Conservation (phyloP, 2,329 filamentous ascomycete species). For the Colletotrichum sp. region DNA sequence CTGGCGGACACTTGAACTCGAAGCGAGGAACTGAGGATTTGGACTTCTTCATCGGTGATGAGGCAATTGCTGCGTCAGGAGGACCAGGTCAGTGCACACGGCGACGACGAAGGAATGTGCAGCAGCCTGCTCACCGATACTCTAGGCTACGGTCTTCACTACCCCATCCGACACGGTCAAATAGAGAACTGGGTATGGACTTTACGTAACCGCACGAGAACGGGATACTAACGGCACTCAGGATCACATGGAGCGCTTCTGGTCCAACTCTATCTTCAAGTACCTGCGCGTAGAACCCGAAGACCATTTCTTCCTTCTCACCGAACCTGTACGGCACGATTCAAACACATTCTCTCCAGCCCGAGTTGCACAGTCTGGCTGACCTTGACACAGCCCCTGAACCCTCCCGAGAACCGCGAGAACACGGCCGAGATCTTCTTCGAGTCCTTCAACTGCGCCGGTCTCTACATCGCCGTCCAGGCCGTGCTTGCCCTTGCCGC, state of each 20-base stretch:
- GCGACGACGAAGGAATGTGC: neutral
- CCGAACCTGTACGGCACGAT: conserved; percentile 77
- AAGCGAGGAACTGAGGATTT: conserved; percentile 98
- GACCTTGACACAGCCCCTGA: conserved; percentile 72
- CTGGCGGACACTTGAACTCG: conserved; percentile 79
- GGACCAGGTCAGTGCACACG: conserved; percentile 71
- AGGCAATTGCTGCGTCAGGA: conserved; percentile 82
- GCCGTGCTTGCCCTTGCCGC: conserved; percentile 95
- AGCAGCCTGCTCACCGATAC: conserved; percentile 25
- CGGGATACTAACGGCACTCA: conserved; percentile 44
- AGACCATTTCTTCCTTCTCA: conserved; percentile 98
- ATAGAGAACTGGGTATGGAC: conserved; percentile 93
- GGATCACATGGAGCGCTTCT: conserved; percentile 99
- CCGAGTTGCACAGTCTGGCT: neutral
- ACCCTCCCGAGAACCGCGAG: conserved; percentile 97
- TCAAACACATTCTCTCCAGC: neutral
- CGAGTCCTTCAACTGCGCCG: conserved; percentile 99
- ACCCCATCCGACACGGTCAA: conserved; percentile 96
- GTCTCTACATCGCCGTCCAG: conserved; percentile 98
- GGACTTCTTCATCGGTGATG: conserved; percentile 98
- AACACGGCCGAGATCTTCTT: conserved; percentile 99
- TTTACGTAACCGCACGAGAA: neutral
- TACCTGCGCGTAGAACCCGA: conserved; percentile 97
- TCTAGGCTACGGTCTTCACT: conserved; percentile 91
- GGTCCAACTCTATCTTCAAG: conserved; percentile 99